A percentile compares a stretch with the other conserved stretches of the same genome.
phyloP scores from a whole-genome alignment of 1,284 basidiomycete genomes.

The Pseudozyma flocculosa region DNA sequence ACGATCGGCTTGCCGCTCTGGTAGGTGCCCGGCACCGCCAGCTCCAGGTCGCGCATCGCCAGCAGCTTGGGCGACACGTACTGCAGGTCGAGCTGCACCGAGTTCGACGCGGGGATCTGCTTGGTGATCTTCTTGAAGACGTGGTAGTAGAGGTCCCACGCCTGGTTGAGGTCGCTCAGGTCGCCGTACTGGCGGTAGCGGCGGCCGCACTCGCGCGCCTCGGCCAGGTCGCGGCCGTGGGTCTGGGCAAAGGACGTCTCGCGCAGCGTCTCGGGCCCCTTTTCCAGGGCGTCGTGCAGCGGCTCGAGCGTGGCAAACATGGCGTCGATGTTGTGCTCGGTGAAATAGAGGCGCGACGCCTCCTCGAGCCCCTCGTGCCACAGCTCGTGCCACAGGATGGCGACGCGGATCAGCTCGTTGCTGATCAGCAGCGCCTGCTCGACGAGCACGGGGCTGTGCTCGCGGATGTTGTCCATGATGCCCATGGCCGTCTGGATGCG shows the following conservation, averaged over 20 bases:
- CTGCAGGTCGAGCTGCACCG: slow-evolving; percentile 79
- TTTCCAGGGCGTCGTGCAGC: slow-evolving; percentile 88
- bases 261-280: slow-evolving; percentile 91
- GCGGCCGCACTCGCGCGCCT: slow-evolving; percentile 89
- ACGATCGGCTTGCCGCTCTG: slow-evolving; percentile 84
- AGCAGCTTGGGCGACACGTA: slow-evolving; percentile 93
- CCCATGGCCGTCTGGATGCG: slow-evolving; percentile 79
- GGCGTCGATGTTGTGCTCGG: slow-evolving; percentile 95
- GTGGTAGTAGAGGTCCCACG: slow-evolving; percentile 99
- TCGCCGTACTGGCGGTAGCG: slow-evolving; percentile 86
- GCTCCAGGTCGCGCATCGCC: slow-evolving; percentile 82
- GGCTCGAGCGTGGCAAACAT: slow-evolving; percentile 96
- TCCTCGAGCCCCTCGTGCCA: slow-evolving; percentile 99
- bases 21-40: slow-evolving; percentile 96
- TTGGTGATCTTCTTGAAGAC: slow-evolving; percentile 96
- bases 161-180: slow-evolving; percentile 83
- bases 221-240: slow-evolving; percentile 88
- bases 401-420: slow-evolving; percentile 92
- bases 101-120: slow-evolving; percentile 83
- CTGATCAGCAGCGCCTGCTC: slow-evolving; percentile 90
- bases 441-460: slow-evolving; percentile 85
- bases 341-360: slow-evolving; percentile 94
- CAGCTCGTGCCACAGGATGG: slow-evolving; percentile 97
- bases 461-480: slow-evolving; percentile 92
- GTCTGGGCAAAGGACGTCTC: slow-evolving; percentile 95